Percentiles rank a stretch among this genome's conserved stretches.
These are phyloP conservation scores for Xylaria sp. DNA, from an alignment of 2,329 filamentous ascomycete genomes.

Conservation along the genomic window DNA sequence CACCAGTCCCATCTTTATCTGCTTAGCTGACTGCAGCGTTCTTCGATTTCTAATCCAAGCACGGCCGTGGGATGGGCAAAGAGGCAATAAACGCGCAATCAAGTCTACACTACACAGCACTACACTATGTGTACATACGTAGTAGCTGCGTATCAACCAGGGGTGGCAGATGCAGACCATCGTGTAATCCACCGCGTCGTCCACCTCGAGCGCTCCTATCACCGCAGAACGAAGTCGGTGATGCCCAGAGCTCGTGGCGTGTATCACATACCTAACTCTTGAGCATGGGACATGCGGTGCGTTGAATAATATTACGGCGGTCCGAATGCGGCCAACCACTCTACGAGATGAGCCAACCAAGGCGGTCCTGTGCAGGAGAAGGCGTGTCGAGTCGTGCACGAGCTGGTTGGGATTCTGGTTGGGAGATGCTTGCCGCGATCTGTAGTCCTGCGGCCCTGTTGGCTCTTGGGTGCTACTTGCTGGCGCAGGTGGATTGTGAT, in stretches of 20 bases:
- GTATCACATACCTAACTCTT: conserved; percentile 25
- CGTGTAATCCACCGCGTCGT: neutral
- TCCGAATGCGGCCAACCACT: conserved; percentile 33
- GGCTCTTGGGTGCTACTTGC: conserved; percentile 17
- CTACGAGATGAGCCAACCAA: conserved; percentile 22
- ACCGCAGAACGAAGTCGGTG: conserved; percentile 23
- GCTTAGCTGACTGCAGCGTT: conserved; percentile 42
- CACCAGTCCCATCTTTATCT: conserved; percentile 43
- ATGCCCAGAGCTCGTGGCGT: conserved; percentile 29
- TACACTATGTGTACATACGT: neutral
- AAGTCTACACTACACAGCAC: neutral
- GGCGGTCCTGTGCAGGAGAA: conserved; percentile 1
- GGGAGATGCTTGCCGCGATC: conserved; percentile 2
- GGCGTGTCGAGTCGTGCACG: conserved; percentile 19
- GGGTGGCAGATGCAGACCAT: conserved; percentile 12
- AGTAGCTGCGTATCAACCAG: conserved; percentile 19
- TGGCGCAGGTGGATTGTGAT: conserved; percentile 20
- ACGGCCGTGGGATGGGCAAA: conserved; percentile 10
- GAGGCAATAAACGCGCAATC: conserved; percentile 15
- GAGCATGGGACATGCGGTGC: conserved; percentile 23
- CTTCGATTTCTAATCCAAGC: conserved; percentile 36
- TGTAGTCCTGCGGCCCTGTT: neutral
- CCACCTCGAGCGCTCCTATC: conserved; percentile 12
- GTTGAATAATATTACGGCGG: conserved; percentile 16
- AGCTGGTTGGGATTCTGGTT: conserved; percentile 1